Base-by-base conservation (phyloP, 83 land plant species). In the Picea engelmannii region DNA sequence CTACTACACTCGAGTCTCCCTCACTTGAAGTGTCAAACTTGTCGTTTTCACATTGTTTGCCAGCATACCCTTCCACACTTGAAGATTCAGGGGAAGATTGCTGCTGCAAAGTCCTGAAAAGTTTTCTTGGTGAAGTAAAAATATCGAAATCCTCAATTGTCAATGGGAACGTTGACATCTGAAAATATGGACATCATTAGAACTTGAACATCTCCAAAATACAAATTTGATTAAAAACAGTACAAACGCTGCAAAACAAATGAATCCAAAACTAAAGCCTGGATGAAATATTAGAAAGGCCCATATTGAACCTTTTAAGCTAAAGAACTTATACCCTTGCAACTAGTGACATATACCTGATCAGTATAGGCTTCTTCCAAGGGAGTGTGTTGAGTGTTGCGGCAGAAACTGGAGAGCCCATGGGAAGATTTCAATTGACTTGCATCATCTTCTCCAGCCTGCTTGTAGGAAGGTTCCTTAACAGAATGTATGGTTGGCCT, bases 81-180 rank as follows among this genome's bases (percentile, higher is more conserved):
- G 78, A 82, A n/a, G 81, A 80, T 68, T 81, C 78, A 20, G 60
- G 20, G 31, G 78, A 60, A 27, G 82, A 64, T 0, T 62, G 79
- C 44, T 88, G 88, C 79, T 86, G 91, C 77, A 89, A 82, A 23
- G 86, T 84, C 68, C 62, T 84, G 60, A 86, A 65, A 67, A 89
- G 88, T 84, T 86, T 89, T 80, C 87, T 81, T 49, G 88, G 88
- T 62, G 91, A 86, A n/a, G 76, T 47, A 40, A 76, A 84, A 58
- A 89, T 62, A 66, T 73, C 27, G 21, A 83, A 59, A 49, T 83
- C 80, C 27, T 86, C 91, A 61, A 80, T 73, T 44, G 69, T 84
- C 66, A 79, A 66, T 10, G 61, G 79, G 23, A 78, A 78, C 4
- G 16, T 81, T 25, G 86, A 76, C 63, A 80, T 69, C 85, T 89